These are phyloP conservation scores for Aspergillus sp. DNA, from an alignment of 2,329 filamentous ascomycete genomes.

Conservation along the genomic window DNA sequence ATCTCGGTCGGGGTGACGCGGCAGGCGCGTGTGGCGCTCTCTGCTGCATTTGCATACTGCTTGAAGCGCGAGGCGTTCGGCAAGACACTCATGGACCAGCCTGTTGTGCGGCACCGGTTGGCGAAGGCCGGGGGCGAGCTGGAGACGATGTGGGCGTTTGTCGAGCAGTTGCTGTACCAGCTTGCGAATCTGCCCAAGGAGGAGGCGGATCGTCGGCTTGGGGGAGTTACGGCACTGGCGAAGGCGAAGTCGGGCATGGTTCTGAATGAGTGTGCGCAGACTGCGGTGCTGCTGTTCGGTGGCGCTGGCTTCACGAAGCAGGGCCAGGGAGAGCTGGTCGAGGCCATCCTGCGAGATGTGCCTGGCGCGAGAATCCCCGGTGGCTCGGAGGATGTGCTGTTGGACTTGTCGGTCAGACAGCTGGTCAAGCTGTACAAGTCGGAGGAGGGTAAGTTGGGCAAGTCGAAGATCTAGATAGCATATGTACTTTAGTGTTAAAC, in stretches of 20 bases:
- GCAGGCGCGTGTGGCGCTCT: slow-evolving; percentile 60
- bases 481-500: too few relatives aligned
- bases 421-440: slow-evolving; percentile 65
- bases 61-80: slow-evolving; percentile 68
- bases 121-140: slow-evolving; percentile 68
- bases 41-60: slow-evolving; percentile 61
- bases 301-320: slow-evolving; percentile 68
- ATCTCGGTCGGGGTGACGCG: slow-evolving; percentile 66
- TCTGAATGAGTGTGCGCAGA: slow-evolving; percentile 68
- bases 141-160: slow-evolving; percentile 70
- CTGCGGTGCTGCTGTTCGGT: slow-evolving; percentile 69
- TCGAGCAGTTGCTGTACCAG: slow-evolving; percentile 69
- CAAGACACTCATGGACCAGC: slow-evolving; percentile 69
- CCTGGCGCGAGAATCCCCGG: slow-evolving; percentile 64
- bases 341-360: slow-evolving; percentile 67
- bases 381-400: slow-evolving; percentile 70
- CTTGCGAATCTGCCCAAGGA: slow-evolving; percentile 59
- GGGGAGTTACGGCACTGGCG: slow-evolving; percentile 68
- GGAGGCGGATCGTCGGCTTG: slow-evolving; percentile 55
- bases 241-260: slow-evolving; percentile 74
- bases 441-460: slow-evolving; percentile 32
- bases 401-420: slow-evolving; percentile 69
- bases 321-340: slow-evolving; percentile 69
- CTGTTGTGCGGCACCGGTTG: slow-evolving; percentile 70
- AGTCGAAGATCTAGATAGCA: slow-evolving; percentile 27